phyloP scores from a whole-genome alignment of 352 stramenopile species.

The Plasmopara muralis region DNA sequence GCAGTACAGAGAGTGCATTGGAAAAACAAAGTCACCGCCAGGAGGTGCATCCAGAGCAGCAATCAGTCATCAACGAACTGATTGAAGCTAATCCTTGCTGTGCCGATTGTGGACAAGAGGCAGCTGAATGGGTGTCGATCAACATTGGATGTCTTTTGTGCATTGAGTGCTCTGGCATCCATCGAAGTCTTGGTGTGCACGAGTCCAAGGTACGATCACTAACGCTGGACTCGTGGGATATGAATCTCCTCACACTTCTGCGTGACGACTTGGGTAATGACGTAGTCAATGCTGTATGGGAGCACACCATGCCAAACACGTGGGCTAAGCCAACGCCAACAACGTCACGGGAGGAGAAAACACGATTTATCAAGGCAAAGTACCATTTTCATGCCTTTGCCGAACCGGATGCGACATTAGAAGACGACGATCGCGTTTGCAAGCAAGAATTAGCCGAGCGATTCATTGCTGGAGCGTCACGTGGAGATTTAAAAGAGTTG shows the following conservation, averaged over 20 bases:
- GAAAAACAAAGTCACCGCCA: constrained; percentile 80
- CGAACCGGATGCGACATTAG: constrained; percentile 24
- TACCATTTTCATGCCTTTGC: constrained; percentile 76
- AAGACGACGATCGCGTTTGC: constrained; percentile 17
- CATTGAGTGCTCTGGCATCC: constrained; percentile 96
- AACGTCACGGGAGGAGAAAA: constrained; percentile 61
- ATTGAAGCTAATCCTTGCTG: constrained; percentile 50
- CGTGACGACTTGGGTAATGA: constrained; percentile 66
- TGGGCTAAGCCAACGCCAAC: constrained; percentile 46
- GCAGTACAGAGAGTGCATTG: constrained; percentile 75
- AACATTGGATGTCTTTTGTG: constrained; percentile 96
- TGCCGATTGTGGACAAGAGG: constrained; percentile 64
- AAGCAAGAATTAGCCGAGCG: constrained; percentile 34
- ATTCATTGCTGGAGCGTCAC: constrained; percentile 38
- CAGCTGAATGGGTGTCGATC: constrained; percentile 93
- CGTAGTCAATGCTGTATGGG: constrained; percentile 62
- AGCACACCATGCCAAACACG: constrained; percentile 41
- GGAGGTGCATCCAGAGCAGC: constrained; percentile 76
- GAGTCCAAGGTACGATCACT: constrained; percentile 95
- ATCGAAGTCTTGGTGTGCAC: constrained; percentile 94
- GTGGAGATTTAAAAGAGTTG: constrained; percentile 44
- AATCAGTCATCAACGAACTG: constrained; percentile 59
- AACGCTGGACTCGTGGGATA: constrained; percentile 85
- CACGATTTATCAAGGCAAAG: constrained; percentile 81
- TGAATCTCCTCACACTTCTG: constrained; percentile 58